A percentile compares a stretch with the other conserved stretches of the same genome.
Evolutionary conservation across 495 filamentous ascomycete genomes (phyloP).

Genomic region (Penicillium dipodomyicola): DNA sequence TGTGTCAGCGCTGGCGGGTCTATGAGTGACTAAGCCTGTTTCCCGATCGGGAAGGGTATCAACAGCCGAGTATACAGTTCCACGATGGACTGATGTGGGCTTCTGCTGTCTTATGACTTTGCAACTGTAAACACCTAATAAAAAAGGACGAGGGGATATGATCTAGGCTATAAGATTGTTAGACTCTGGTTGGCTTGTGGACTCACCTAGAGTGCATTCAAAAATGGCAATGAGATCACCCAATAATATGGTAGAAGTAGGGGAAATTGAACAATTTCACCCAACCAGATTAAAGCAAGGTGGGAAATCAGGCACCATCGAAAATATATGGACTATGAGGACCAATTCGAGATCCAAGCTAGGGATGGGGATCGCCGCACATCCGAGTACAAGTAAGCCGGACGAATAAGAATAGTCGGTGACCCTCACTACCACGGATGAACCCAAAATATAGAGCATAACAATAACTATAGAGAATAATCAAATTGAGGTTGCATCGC

Average conservation of each 20-base stretch:
- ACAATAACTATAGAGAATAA: not conserved
- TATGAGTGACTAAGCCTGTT: not conserved
- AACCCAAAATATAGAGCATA: not conserved
- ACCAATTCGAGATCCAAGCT: not conserved
- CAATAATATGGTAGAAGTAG: not conserved
- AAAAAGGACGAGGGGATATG: not conserved
- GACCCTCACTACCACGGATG: not conserved
- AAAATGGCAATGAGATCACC: not conserved
- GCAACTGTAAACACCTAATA: not conserved
- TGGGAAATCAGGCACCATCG: not conserved
- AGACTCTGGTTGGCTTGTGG: not conserved
- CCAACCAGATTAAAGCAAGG: not conserved
- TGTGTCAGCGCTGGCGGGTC: not conserved
- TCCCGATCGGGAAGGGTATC: not conserved
- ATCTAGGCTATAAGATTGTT: not conserved
- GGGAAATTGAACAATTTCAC: not conserved
- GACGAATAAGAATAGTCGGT: not conserved
- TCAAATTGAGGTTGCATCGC: not conserved
- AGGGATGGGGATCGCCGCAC: slow-evolving; percentile 6
- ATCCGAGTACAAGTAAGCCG: not conserved
- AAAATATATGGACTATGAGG: not conserved
- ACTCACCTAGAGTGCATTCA: not conserved
- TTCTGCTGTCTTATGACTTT: not conserved
- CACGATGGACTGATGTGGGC: not conserved
- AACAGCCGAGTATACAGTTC: slow-evolving; percentile 3